Conservation (phyloP, 345 rosid species). For the Anacardium occidentale region DNA sequence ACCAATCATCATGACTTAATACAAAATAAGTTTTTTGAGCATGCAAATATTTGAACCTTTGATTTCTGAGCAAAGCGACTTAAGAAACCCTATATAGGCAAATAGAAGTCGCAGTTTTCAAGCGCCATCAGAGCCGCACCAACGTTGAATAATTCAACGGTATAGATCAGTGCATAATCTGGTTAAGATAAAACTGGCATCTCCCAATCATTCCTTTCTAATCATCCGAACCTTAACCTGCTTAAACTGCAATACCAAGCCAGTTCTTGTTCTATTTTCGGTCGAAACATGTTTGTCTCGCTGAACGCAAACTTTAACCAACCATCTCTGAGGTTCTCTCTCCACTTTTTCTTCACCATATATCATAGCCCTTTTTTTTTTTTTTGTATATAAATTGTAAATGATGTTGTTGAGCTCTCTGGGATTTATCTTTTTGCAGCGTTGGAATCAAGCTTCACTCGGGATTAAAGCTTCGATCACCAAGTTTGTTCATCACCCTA, state of each 20-base stretch:
- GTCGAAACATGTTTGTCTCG: constrained; percentile 51
- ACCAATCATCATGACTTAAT: too few species aligned
- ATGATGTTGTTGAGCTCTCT: constrained; percentile 3
- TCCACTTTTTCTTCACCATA: background rate
- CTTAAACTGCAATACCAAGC: background rate
- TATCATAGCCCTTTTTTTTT: background rate
- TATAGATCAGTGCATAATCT: background rate
- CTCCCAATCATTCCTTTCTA: background rate
- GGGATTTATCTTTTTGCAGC: constrained; percentile 37
- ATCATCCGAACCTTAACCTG: background rate
- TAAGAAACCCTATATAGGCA: too few species aligned
- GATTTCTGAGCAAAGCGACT: too few species aligned
- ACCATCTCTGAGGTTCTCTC: constrained; percentile 56
- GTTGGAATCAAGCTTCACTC: constrained; percentile 64
- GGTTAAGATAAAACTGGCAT: background rate
- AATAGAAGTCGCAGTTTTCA: too few species aligned
- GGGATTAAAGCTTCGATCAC: constrained; percentile 69
- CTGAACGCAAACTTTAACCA: constrained; percentile 44
- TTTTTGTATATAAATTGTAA: constrained; percentile 13
- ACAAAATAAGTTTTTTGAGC: too few species aligned
- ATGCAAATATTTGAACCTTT: too few species aligned
- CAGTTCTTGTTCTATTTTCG: background rate
- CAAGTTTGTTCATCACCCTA: constrained; percentile 41
- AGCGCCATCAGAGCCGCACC: background rate
- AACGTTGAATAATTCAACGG: background rate